These are phyloP conservation scores for Rhizomucor miehei DNA, from an alignment of 371 early-diverging fungal genomes.

Conservation along the genomic window DNA sequence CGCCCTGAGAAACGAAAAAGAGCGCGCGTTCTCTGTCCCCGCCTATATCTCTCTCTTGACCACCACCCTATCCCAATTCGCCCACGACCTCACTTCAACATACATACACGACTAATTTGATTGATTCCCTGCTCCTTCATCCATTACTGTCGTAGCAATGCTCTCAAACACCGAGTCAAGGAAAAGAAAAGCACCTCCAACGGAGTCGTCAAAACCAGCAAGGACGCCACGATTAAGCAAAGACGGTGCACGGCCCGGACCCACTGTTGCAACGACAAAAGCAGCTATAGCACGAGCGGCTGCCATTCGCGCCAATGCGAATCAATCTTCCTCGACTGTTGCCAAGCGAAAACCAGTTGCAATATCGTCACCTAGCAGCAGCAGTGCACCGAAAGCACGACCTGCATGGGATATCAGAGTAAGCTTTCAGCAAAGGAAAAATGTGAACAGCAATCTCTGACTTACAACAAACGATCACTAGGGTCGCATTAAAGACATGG, in stretches of 20 bases:
- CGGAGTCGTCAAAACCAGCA: too few species aligned
- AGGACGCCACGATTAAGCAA: neutral
- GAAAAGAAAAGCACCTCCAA: too few species aligned
- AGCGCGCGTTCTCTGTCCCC: too few species aligned
- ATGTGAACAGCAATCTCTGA: neutral
- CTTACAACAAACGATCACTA: conserved; percentile 4
- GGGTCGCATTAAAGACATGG: conserved; percentile 40
- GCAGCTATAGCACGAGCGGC: conserved; percentile 10
- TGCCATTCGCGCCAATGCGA: conserved; percentile 7
- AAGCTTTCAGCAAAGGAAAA: conserved; percentile 3
- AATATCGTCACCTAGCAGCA: neutral
- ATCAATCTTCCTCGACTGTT: neutral
- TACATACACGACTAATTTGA: too few species aligned
- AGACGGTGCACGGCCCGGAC: neutral
- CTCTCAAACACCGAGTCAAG: too few species aligned
- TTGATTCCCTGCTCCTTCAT: too few species aligned
- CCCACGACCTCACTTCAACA: too few species aligned
- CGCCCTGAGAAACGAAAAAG: too few species aligned
- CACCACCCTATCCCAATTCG: too few species aligned
- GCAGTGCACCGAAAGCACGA: conserved; percentile 11
- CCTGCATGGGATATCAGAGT: conserved; percentile 45
- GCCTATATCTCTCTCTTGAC: too few species aligned
- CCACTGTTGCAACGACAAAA: conserved; percentile 5
- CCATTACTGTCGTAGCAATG: too few species aligned
- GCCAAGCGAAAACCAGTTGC: conserved; percentile 4